Conservation (phyloP, 2,329 filamentous ascomycete species). For the Leptosphaerulina australis region DNA sequence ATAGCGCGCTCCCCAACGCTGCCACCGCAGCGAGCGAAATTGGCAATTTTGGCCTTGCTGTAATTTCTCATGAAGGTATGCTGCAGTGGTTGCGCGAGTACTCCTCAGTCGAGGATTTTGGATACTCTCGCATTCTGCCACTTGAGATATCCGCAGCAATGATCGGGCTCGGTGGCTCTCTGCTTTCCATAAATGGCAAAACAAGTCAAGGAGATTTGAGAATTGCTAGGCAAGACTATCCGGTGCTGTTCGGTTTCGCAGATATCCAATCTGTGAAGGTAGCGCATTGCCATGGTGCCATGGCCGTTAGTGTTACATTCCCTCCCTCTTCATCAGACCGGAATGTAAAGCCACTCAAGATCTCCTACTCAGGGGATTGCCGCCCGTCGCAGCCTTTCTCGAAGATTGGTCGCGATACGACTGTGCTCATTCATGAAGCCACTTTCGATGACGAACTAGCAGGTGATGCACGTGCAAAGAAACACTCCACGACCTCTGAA, state of each 20-base stretch:
- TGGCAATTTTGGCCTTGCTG: conserved; percentile 37
- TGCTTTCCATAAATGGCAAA: conserved; percentile 34
- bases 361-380: conserved; percentile 94
- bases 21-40: conserved; percentile 46
- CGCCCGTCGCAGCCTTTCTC: conserved; percentile 72
- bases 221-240: conserved; percentile 40
- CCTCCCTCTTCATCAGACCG: conserved; percentile 53
- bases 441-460: conserved; percentile 89
- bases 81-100: conserved; percentile 80
- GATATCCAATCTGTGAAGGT: conserved; percentile 72
- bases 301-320: conserved; percentile 79
- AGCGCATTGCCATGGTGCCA: conserved; percentile 77
- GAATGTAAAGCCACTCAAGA: conserved; percentile 68
- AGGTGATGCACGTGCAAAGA: conserved; percentile 82
- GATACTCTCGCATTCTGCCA: conserved; percentile 65
- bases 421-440: conserved; percentile 90
- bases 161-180: conserved; percentile 24
- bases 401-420: conserved; percentile 72
- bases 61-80: conserved; percentile 76
- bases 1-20: conserved; percentile 22
- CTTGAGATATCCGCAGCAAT: conserved; percentile 51
- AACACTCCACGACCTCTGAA: conserved; percentile 86
- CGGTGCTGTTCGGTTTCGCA: conserved; percentile 64
- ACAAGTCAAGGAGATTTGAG: conserved; percentile 2
- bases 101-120: conserved; percentile 75